These are phyloP conservation scores for Turnera subulata DNA, from an alignment of 345 rosid genomes.

Conservation along the genomic window DNA sequence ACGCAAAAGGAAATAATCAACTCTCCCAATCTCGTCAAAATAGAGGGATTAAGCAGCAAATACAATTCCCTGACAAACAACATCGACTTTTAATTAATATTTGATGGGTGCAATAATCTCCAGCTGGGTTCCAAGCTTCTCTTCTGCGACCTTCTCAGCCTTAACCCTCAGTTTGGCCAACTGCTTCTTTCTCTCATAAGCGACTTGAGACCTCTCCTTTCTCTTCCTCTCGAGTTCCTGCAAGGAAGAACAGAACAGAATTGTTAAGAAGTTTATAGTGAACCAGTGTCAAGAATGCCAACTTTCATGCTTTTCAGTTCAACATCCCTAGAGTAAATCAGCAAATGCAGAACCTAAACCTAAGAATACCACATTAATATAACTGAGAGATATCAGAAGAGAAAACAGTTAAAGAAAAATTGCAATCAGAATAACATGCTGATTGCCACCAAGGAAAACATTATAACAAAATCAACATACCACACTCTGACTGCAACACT, in stretches of 20 bases:
- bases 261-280: background rate
- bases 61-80: no score
- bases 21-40: no score
- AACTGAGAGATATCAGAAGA: no score
- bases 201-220: constrained; percentile 62
- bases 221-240: constrained; percentile 86
- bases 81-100: no score
- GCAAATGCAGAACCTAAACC: background rate
- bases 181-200: constrained; percentile 76
- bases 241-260: background rate
- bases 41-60: no score
- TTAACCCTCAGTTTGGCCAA: constrained; percentile 63
- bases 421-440: no score
- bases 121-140: constrained; percentile 68
- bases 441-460: no score
- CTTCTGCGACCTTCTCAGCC: constrained; percentile 79
- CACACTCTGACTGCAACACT: background rate
- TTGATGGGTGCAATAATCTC: constrained; percentile 60
- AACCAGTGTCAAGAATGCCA: background rate
- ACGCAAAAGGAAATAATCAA: no score
- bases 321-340: background rate
- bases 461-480: no score
- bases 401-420: no score
- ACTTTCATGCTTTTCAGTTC: background rate
- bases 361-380: background rate